Base-by-base conservation (phyloP, 139 green algal genomes). In the Micractinium sp. region DNA sequence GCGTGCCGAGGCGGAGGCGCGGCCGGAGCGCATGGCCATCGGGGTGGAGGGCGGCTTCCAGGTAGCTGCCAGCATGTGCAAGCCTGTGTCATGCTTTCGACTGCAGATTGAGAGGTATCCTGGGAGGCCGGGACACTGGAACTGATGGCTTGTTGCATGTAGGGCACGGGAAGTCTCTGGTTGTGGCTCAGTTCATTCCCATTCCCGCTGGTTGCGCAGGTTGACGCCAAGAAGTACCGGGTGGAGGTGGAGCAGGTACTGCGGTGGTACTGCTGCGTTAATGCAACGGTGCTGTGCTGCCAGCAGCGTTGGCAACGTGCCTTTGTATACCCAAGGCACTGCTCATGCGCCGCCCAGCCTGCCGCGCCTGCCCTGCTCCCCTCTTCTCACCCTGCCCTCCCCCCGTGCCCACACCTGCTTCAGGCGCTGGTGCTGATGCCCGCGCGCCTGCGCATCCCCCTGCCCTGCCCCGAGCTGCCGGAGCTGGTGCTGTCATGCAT, bases 391-490 rank as follows among this genome's bases (percentile, higher is more conserved):
- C 76, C 23, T 29, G 15, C 39, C 39, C 25, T 29, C 39, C 78
- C 35, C 23, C 33, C 4, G 35, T 7, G 13, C 39, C 18, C 3
- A 12, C 61, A 9, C 39, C 77, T n/a, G 22, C 77, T 13, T 12
- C 83, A 87, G 39, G 85, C 83, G 61, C 86, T 96, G 63, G 85
- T 94, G 69, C n/a, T 94, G 3, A 83, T 94, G 81, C 92, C 93
- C 23, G 76, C 86, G 20, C 27, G 89, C 69, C 7, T 93, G 83
- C 66, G 75, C 9, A 86, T 98, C 12, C 85, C 90, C 16, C 90
- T 98, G 85, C 96, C 97, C 19, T 97, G 94, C 90, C 85, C 91
- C 0, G 94, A 96, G 20, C 93, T 99, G 81, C 96, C 97, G 16
- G 93, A 96, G 90, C 47, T 94, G 19, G 93, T 99, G n/a, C 88